phyloP scores from a whole-genome alignment of 768 basidiomycete species.

The Hygrophorus russula region DNA sequence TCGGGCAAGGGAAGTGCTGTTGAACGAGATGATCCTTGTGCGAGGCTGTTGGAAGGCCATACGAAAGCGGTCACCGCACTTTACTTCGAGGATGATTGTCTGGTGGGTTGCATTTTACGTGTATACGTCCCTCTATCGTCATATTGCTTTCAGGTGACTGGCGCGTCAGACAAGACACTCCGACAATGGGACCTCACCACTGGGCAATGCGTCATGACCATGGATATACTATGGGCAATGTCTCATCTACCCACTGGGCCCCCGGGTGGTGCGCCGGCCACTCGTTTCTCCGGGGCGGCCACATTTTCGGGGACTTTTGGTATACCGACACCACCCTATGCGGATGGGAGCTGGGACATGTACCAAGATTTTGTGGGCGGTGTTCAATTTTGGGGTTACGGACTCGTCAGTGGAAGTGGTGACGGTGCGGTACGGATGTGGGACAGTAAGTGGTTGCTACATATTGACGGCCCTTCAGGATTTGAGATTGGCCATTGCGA shows the following conservation, averaged over 20 bases:
- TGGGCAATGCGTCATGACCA: constrained; percentile 96
- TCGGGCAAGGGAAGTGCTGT: constrained; percentile 23
- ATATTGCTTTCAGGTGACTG: constrained; percentile 63
- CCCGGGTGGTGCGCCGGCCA: constrained; percentile 28
- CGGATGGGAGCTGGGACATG: constrained; percentile 89
- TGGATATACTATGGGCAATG: constrained; percentile 99
- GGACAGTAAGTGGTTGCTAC: constrained; percentile 69
- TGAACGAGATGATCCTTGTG: constrained; percentile 48
- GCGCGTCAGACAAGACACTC: constrained; percentile 95
- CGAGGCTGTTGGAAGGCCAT: constrained; percentile 79
- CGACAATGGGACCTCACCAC: constrained; percentile 97
- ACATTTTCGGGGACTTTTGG: constrained; percentile 58
- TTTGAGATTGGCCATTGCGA: constrained; percentile 4
- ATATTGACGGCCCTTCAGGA: neutral
- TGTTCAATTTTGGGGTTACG: constrained; percentile 98
- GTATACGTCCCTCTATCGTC: constrained; percentile 8
- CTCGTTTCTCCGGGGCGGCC: constrained; percentile 36
- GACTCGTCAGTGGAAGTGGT: constrained; percentile 91
- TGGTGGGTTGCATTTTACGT: constrained; percentile 40
- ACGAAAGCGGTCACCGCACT: constrained; percentile 86
- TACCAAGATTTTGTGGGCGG: constrained; percentile 97
- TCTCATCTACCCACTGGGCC: constrained; percentile 62
- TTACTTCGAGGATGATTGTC: constrained; percentile 90
- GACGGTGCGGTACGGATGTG: constrained; percentile 98
- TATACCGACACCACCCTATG: constrained; percentile 76